Percentiles rank a stretch among this genome's conserved stretches.
Evolutionary conservation across 176 grass and related monocot species (phyloP).

Genomic region (Ampelocalamus luodianensis): DNA sequence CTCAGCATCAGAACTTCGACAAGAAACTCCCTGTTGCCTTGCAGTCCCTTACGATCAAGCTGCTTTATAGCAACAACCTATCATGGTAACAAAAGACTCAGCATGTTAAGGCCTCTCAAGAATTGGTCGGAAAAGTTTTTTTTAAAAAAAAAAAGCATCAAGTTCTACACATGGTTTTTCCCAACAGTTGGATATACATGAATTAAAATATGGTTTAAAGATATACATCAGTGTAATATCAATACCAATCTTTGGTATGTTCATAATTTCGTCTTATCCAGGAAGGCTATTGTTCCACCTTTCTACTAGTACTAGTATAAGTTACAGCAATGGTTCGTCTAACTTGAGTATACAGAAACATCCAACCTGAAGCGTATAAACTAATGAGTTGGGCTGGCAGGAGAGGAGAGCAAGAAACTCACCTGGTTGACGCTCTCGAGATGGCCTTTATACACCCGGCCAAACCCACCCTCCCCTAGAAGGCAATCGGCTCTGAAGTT

Average conservation of each 20-base stretch:
- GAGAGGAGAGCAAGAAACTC: background rate
- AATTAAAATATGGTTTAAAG: background rate
- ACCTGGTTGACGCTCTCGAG: constrained; percentile 73
- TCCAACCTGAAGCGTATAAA: background rate
- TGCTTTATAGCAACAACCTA: constrained; percentile 73
- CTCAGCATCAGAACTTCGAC: constrained; percentile 67
- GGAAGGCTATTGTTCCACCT: background rate
- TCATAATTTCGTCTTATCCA: background rate
- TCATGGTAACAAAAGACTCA: background rate
- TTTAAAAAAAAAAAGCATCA: background rate
- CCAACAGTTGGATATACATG: background rate
- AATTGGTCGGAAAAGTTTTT: background rate
- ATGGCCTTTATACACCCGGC: constrained; percentile 74
- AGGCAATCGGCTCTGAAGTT: constrained; percentile 81
- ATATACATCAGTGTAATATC: background rate
- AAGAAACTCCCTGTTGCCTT: constrained; percentile 69
- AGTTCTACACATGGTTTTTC: background rate
- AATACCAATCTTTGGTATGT: background rate
- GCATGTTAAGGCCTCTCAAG: constrained; percentile 12
- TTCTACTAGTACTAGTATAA: background rate
- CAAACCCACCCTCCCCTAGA: constrained; percentile 78
- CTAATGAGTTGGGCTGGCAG: background rate
- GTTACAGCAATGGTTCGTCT: background rate
- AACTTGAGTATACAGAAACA: background rate
- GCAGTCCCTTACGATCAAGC: constrained; percentile 65